Conservation (phyloP, 2,329 filamentous ascomycete genomes). For the Cordyceps farinosa region DNA sequence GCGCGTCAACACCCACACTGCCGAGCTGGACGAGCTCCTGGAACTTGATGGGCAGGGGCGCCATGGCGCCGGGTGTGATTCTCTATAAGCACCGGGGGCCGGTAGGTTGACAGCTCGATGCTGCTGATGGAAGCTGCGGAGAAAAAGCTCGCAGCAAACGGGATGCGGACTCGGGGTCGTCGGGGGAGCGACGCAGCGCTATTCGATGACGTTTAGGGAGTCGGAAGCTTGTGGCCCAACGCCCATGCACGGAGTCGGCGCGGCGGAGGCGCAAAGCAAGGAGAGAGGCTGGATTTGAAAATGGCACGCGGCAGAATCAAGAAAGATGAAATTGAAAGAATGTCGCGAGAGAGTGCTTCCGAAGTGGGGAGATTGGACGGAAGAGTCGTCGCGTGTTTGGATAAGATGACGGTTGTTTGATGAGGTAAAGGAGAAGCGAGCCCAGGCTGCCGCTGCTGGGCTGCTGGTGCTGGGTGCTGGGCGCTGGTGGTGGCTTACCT, state of each 20-base stretch:
- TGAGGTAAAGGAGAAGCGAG: slow-evolving; percentile 18
- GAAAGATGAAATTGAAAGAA: slow-evolving; percentile 5
- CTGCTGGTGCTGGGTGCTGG: slow-evolving; percentile 1
- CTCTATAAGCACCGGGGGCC: slow-evolving; percentile 15
- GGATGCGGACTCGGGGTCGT: slow-evolving; percentile 1
- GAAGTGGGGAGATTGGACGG: slow-evolving; percentile 11
- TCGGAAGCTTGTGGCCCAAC: slow-evolving; percentile 16
- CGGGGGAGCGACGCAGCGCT: neutral
- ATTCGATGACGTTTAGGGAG: slow-evolving; percentile 17
- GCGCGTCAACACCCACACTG: slow-evolving; percentile 45
- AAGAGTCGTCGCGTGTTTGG: slow-evolving; percentile 20
- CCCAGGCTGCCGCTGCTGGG: neutral
- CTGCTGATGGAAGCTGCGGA: slow-evolving; percentile 14
- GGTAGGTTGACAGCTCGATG: neutral
- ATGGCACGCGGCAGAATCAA: neutral
- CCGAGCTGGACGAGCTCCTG: slow-evolving; percentile 76
- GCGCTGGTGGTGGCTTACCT: slow-evolving; percentile 15
- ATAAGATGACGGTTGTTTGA: slow-evolving; percentile 13
- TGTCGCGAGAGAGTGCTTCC: slow-evolving; percentile 11
- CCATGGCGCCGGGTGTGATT: slow-evolving; percentile 42
- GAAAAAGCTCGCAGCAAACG: neutral
- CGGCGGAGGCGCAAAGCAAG: slow-evolving; percentile 10
- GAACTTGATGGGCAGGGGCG: slow-evolving; percentile 85
- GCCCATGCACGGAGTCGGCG: slow-evolving; percentile 17
- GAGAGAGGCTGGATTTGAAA: neutral